Evolutionary conservation across 495 filamentous ascomycete genomes (phyloP).

Genomic region (Penicilliopsis zonata): DNA sequence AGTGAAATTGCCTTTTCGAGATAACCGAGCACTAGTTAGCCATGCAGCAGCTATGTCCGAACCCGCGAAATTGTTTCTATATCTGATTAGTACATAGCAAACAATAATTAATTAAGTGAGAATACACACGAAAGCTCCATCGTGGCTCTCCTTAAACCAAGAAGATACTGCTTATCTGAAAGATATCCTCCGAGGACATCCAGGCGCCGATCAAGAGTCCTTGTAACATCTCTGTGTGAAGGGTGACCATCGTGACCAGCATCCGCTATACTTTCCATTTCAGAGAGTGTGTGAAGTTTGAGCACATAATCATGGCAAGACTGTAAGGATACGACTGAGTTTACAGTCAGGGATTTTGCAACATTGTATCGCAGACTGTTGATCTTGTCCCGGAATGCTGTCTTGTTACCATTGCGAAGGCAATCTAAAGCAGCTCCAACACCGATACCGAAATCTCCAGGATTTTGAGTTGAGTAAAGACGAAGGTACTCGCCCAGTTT

Average conservation of each 20-base stretch:
- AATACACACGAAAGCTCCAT: conserved; percentile 59
- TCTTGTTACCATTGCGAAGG: conserved; percentile 40
- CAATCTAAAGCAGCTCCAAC: conserved; percentile 62
- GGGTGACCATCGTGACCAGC: conserved; percentile 19
- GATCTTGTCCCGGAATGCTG: conserved; percentile 47
- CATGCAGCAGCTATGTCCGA: conserved; percentile 71
- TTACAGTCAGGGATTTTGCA: conserved; percentile 57
- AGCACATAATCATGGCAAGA: conserved; percentile 72
- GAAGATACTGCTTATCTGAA: conserved; percentile 84
- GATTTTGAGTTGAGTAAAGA: conserved; percentile 32
- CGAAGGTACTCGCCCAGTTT: conserved; percentile 59
- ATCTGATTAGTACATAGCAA: neutral
- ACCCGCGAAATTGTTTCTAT: conserved; percentile 37
- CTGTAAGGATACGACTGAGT: conserved; percentile 65
- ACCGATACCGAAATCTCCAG: conserved; percentile 69
- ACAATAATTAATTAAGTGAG: neutral
- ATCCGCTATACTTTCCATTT: conserved; percentile 69
- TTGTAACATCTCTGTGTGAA: conserved; percentile 30
- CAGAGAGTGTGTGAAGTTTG: conserved; percentile 73
- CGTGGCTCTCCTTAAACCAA: conserved; percentile 74
- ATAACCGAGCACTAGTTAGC: conserved; percentile 75
- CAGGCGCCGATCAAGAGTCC: conserved; percentile 59
- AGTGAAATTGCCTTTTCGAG: conserved; percentile 69
- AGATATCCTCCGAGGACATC: conserved; percentile 77
- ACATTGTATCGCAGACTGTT: conserved; percentile 55